Evolutionary conservation across 768 basidiomycete species (phyloP), one percentile per base, ranked within the genome.

Genomic region (Trametes villosa): DNA sequence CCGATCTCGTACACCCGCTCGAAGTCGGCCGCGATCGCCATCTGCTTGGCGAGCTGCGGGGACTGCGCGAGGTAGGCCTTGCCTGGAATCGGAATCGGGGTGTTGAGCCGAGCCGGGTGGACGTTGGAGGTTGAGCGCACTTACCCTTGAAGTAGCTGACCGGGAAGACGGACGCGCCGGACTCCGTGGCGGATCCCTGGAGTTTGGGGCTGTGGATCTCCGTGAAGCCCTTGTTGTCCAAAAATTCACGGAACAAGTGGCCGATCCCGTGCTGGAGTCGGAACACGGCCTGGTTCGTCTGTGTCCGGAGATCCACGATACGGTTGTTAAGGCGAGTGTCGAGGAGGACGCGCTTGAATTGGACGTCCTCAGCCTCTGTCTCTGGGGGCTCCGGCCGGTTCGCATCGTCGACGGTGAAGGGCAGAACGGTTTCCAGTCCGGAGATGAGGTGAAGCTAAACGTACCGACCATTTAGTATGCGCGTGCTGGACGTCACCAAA

Each of bases 141-240:
- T 34, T 64, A 88, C 96, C 93, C 82, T 97, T 96, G 81, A 98
- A 99, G 76, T 99, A 98, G 70, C 84, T 84, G 45, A 98, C 97
- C 80, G 96, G 95, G 84, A 98, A 99, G 38, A 99, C 97, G 34
- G 91, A 92, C 42, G 97, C 93, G 9, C 97, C 97, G 13, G 90
- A 92, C 77, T 98, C 97, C 2, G 97, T 98, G 9, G 97, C 96
- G 33, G 97, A 91, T 41, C 93, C 95, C 73, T 98, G 95, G 2
- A 99, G 82, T 77, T 98, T 99, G 6, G 97, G 97, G 62, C 92
- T 95, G 76, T 98, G 96, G 62, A 99, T 98, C 76, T 98, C 96
- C 53, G 85, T 86, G 72, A 98, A 98, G 22, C 88, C 86, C 53
- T 89, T 78, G 24, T 70, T 72, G 64, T 85, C 83, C 57, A 99